These are phyloP conservation scores for Cladosporium phlei DNA, from an alignment of 2,329 filamentous ascomycete species.

Conservation along the genomic window DNA sequence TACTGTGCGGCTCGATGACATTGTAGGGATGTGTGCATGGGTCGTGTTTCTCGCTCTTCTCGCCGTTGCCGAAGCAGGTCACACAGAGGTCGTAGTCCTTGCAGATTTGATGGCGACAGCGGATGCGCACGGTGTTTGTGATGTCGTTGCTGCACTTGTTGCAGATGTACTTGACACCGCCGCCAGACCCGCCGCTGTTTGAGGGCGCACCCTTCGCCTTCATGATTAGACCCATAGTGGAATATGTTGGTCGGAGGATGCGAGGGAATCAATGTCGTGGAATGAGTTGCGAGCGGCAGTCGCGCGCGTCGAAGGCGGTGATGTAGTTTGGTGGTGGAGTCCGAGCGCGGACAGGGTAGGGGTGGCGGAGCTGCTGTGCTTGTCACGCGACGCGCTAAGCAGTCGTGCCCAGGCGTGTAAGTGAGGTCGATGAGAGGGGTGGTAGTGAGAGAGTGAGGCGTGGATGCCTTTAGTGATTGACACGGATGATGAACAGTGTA, in stretches of 20 bases:
- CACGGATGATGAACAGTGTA: too few relatives aligned
- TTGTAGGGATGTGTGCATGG: slow-evolving; percentile 81
- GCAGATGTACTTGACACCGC: slow-evolving; percentile 79
- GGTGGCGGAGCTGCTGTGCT: neutral
- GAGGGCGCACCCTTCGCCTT: slow-evolving; percentile 31
- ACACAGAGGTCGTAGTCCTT: slow-evolving; percentile 97
- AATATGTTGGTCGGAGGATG: neutral
- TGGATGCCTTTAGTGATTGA: too few relatives aligned
- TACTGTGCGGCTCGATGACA: slow-evolving; percentile 97
- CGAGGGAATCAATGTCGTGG: too few relatives aligned
- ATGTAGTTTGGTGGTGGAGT: neutral
- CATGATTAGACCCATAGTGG: slow-evolving; percentile 31
- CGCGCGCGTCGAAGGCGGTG: neutral
- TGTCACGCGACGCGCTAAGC: too few relatives aligned
- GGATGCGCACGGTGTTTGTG: slow-evolving; percentile 93
- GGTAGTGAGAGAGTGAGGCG: too few relatives aligned
- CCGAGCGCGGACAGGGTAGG: neutral
- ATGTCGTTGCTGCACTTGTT: slow-evolving; percentile 96
- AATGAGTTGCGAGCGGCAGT: too few relatives aligned
- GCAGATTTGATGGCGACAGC: slow-evolving; percentile 77
- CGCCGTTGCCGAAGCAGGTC: slow-evolving; percentile 81
- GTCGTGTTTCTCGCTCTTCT: slow-evolving; percentile 76
- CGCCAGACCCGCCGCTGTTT: slow-evolving; percentile 22
- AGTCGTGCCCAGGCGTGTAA: too few relatives aligned
- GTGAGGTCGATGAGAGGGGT: too few relatives aligned